Base-by-base conservation (phyloP, 352 stramenopile genomes). In the Globisporangium viniferum region DNA sequence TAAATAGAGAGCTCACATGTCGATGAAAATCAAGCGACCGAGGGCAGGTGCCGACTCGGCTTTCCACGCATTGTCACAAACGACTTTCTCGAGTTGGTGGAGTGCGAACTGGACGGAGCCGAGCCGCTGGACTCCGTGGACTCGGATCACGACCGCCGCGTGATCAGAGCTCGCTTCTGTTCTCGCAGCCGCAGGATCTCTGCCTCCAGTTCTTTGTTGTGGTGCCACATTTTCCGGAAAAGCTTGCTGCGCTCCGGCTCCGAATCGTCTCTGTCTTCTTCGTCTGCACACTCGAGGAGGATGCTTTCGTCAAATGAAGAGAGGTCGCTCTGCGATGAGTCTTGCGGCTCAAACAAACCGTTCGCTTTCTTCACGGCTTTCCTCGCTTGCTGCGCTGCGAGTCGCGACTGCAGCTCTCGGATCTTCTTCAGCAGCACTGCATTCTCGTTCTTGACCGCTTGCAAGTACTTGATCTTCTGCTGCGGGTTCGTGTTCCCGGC, bases 401-500 rank as follows among this genome's bases (percentile, higher is more conserved):
- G 59, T 33, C 69, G 77, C 18, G 77, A 67, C 69, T 92, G 84
- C 3, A 93, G 60, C 46, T 82, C 78, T n/a, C 82, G 75, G 35
- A 91, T 80, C 57, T 84, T 80, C 48, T 77, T 64, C 20, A 77
- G 64, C 31, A 93, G 62, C 31, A 64, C 69, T 18, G 71, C 62
- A 49, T 93, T 93, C 57, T 93, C 86, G 35, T 81, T 77, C 66
- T 93, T 93, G 20, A 93, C 57, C 29, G 81, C 67, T 70, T 91
- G 72, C 24, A 91, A 44, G 65, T 93, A 93, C 73, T 84, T 83
- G 72, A 92, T 93, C 61, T 84, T 84, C 67, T 88, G 79, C 63
- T 90, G 81, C 5, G 77, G 76, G 67, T 93, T 92, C 69, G 72
- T 78, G 55, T 85, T 89, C 14, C 86, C 74, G 0, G 78, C 82